These are phyloP conservation scores for Sporothrix luriei DNA, from an alignment of 2,329 filamentous ascomycete genomes.

Conservation along the genomic window DNA sequence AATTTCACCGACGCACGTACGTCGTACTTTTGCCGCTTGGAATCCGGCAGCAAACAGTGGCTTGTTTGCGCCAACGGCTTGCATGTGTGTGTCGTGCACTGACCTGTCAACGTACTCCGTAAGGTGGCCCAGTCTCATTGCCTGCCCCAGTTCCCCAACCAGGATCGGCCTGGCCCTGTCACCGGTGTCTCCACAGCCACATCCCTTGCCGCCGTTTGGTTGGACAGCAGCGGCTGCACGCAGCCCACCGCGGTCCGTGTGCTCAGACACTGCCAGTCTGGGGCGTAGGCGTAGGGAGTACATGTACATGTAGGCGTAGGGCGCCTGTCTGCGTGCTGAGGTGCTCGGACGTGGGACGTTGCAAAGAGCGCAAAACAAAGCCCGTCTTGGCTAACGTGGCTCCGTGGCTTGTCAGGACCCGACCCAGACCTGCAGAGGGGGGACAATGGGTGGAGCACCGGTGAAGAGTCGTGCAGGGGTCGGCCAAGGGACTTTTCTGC, in stretches of 20 bases:
- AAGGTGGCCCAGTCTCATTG: neutral
- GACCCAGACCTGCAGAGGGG: neutral
- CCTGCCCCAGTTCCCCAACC: neutral
- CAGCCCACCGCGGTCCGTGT: neutral
- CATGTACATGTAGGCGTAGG: too few relatives aligned
- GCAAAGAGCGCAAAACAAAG: neutral
- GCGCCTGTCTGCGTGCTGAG: neutral
- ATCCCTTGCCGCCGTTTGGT: neutral
- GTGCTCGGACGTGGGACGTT: constrained; percentile 17
- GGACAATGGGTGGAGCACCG: constrained; percentile 14
- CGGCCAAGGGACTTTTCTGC: neutral
- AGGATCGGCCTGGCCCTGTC: neutral
- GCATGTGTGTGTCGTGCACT: too few relatives aligned
- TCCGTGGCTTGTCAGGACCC: too few relatives aligned
- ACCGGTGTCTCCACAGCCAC: constrained; percentile 18
- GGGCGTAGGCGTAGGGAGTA: too few relatives aligned
- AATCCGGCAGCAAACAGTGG: neutral
- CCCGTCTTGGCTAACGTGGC: neutral
- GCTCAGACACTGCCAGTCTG: constrained; percentile 3
- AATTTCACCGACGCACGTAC: neutral
- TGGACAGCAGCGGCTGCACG: neutral
- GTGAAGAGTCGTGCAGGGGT: neutral
- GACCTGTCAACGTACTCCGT: too few relatives aligned
- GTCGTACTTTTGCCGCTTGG: neutral
- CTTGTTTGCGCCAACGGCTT: neutral